These are phyloP conservation scores for Spergularia bocconei DNA, from an alignment of 148 eudicot genomes.

Conservation along the genomic window DNA sequence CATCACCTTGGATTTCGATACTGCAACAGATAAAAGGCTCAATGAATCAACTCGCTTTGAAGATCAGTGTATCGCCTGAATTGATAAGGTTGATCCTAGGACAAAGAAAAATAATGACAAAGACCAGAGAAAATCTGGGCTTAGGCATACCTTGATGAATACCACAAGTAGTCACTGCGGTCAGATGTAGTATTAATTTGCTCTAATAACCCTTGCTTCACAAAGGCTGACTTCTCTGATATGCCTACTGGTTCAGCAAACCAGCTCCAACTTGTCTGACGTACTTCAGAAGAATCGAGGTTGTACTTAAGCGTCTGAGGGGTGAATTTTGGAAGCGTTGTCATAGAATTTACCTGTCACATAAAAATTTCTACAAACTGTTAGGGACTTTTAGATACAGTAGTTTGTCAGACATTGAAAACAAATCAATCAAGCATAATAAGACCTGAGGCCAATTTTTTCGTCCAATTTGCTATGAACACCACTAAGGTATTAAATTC, in stretches of 20 bases:
- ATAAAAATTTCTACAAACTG: slow-evolving; percentile 8
- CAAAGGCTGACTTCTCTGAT: slow-evolving; percentile 55
- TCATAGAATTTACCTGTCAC: slow-evolving; percentile 68
- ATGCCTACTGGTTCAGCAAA: slow-evolving; percentile 81
- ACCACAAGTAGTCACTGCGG: slow-evolving; percentile 90
- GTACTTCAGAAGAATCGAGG: slow-evolving; percentile 37
- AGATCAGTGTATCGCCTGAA: too few species aligned
- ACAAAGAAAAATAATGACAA: too few species aligned
- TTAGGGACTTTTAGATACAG: background rate
- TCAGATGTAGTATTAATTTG: slow-evolving; percentile 95
- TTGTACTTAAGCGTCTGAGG: slow-evolving; percentile 38
- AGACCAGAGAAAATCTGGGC: background rate
- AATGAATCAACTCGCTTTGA: background rate
- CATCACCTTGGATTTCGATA: slow-evolving; percentile 48
- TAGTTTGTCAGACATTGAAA: background rate
- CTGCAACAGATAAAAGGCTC: slow-evolving; percentile 37
- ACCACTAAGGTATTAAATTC: too few species aligned
- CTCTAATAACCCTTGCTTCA: slow-evolving; percentile 61
- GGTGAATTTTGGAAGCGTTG: slow-evolving; percentile 50
- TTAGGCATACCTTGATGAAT: slow-evolving; percentile 64
- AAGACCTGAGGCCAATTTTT: background rate
- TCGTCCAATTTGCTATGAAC: too few species aligned
- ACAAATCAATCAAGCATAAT: background rate
- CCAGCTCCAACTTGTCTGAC: slow-evolving; percentile 72
- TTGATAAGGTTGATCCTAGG: background rate